Evolutionary conservation across 305 asterid genomes (phyloP), one percentile per base, ranked within the genome.

Genomic region (Fraxinus ornus): DNA sequence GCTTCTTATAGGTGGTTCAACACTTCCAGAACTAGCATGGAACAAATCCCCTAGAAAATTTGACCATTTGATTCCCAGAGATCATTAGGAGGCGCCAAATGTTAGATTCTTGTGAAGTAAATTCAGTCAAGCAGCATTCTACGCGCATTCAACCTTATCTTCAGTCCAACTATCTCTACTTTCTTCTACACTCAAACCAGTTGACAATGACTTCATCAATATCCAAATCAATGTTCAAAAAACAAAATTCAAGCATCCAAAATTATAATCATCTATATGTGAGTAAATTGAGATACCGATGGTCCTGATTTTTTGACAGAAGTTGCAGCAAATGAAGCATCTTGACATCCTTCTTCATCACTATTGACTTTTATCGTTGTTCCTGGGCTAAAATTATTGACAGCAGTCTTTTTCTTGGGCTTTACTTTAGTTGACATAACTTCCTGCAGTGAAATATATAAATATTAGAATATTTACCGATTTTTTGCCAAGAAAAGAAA

Each of bases 261-360:
- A 68, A 64, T 68, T 35, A 68, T 15, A 49, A 49, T 49, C 60
- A 68, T 13, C 28, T 26, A 64, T 64, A 22, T 7, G 17, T 24
- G 73, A 68, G 75, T 68, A 19, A 13, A 28, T 68, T 13, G 75
- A 68, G 39, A 68, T 68, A 68, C 75, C 75, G 19, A 3, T 68
- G 21, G 9, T 30, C 75, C 57, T 73, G 85, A 32, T 36, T 68
- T 33, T 83, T 88, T 70, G 5, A 90, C 15, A 33, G 93, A 71
- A 39, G 88, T 89, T 15, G 91, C 98, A 71, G 82, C 68, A 80
- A 90, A 87, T 95, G 94, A 92, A 80, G 97, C 97, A 88, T 93
- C 98, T 82, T 85, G 86, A 78, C 88, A 88, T 77, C 95, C 98
- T 17, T 90, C 94, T 60, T 90, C 98, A 33, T 91, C 88, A 24